Percentiles rank a stretch among this genome's conserved stretches.
phyloP scores from a whole-genome alignment of 352 stramenopile species.

The Globisporangium cylindrosporum region DNA sequence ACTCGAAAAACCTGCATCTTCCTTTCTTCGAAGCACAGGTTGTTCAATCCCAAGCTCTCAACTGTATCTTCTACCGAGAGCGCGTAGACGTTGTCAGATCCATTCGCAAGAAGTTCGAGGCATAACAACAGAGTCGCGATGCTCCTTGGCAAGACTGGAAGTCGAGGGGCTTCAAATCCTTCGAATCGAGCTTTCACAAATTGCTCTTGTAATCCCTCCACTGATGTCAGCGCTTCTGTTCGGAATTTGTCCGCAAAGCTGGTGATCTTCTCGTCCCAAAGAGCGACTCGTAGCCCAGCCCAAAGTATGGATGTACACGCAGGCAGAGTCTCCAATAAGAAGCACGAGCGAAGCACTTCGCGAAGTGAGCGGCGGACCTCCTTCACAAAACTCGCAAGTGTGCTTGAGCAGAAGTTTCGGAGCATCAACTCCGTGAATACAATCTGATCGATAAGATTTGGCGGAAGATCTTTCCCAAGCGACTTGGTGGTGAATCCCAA shows the following conservation, averaged over 20 bases:
- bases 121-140: neutral
- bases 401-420: constrained; percentile 13
- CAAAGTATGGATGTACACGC: constrained; percentile 18
- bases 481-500: neutral
- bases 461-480: neutral
- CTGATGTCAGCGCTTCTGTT: neutral
- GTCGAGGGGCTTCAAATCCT: neutral
- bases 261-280: constrained; percentile 24
- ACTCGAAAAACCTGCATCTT: constrained; percentile 3
- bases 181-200: constrained; percentile 5
- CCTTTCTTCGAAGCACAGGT: neutral
- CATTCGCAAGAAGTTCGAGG: constrained; percentile 1
- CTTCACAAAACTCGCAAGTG: neutral
- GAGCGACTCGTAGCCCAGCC: constrained; percentile 17
- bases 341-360: constrained; percentile 8
- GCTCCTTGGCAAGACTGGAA: neutral
- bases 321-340: neutral
- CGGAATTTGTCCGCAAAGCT: constrained; percentile 16
- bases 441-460: constrained; percentile 13
- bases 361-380: neutral
- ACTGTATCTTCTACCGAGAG: neutral
- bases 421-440: constrained; percentile 27
- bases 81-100: neutral
- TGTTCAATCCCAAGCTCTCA: neutral
- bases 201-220: constrained; percentile 1